Evolutionary conservation across 225 moss, liverwort and hornwort species (phyloP), one percentile per base, ranked within the genome.

Genomic region (Asterella californica): DNA sequence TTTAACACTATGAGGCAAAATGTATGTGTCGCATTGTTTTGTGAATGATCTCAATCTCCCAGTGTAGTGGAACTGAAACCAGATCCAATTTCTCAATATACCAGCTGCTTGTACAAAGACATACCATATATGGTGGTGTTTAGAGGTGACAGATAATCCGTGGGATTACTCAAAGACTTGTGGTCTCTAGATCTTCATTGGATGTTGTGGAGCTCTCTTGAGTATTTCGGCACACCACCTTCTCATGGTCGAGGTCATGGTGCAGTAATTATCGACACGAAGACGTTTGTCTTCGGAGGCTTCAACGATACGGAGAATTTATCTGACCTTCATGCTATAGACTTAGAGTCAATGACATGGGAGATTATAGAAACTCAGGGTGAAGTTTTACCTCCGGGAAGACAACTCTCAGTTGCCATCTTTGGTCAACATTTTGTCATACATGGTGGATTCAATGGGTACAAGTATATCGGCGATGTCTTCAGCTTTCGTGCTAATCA

Each of bases 1-100:
- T n/a, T n/a, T n/a, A n/a, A n/a, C n/a, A n/a, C n/a, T n/a, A n/a
- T n/a, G n/a, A n/a, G n/a, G n/a, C n/a, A n/a, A n/a, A n/a, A n/a
- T n/a, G n/a, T n/a, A n/a, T 33, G 52, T 72, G 36, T 79, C 49
- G 46, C 81, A 95, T 95, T 83, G 30, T 77, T 78, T 15, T 99
- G 93, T 85, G 88, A 93, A 77, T 99, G 99, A 95, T 92, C 92
- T 70, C 93, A 93, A 80, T 86, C 86, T 42, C 90, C 91, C 69
- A 79, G 82, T 53, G 77, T 81, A 47, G 61, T 86, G 42, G 89
- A 90, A 80, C 85, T 90, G 57, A 80, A 85, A 70, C 95, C 93
- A 37, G 91, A 87, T 53, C 89, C 91, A 11, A 85, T 95, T 72
- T 92, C 93, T 72, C 99, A 99, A 71, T 93, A 99, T 78, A 95